Base-by-base conservation (phyloP, 1,139 yeast species). In the Scheffersomyces cryptocercus region DNA sequence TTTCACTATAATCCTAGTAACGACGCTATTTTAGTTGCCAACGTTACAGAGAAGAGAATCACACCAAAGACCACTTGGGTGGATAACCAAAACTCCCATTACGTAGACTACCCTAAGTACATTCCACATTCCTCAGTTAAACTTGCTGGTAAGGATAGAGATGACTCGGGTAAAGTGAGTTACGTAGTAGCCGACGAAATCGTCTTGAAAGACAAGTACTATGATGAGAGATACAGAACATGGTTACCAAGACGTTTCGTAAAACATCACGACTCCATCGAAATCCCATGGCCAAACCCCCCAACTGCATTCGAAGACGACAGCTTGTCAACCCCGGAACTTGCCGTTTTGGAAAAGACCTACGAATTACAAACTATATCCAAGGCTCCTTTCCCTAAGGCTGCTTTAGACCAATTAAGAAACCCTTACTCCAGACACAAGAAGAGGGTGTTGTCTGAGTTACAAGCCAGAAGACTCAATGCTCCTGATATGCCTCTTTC, bases 281-380 rank as follows among this genome's bases (percentile, higher is more conserved):
- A 82, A 38, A 82, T 91, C 42, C 97, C 98, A 44, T 91, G 96
- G 95, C 98, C 98, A 36, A 78, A 81, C 51, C 96, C 96, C 2
- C 84, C 82, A 31, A 73, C 76, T 7, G 67, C 71, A n/a, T 58
- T 65, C 2, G 78, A 77, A 52, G 87, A 83, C 44, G 88, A 86
- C 41, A 65, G 65, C 11, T 67, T 81, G 44, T 70, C 78, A 3
- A 88, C 97, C 0, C 64, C 67, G 10, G 79, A 81, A 37, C 83
- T 76, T 5, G 67, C 70, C 1, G 95, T 81, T 2, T 79, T 82
- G 47, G 88, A 83, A 54, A 84, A 88, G 62, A 83, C 97, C 4
- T 87, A 75, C 64, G 87, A 81, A 65, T 84, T 88, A 31, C 85
- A 84, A 46, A 77, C 88, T 28, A 67, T 88, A 12, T 82, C 83